Evolutionary conservation across 805 yeast species (phyloP).

Genomic region (Monosporozyma unispora): DNA sequence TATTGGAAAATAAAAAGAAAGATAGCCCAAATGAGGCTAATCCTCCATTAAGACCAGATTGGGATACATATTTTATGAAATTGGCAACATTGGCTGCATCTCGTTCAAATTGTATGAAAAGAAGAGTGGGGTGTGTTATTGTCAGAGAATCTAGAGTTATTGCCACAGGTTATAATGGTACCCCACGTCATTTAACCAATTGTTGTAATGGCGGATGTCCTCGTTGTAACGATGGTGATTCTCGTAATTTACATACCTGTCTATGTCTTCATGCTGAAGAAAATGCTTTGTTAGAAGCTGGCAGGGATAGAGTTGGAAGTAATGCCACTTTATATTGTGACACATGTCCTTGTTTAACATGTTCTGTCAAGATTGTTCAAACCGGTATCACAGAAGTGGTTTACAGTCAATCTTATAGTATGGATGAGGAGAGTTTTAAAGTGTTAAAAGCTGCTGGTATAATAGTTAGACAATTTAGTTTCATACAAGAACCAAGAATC

Average conservation of each 20-base stretch:
- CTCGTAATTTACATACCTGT: constrained; percentile 74
- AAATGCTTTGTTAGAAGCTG: constrained; percentile 89
- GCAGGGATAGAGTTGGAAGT: constrained; percentile 69
- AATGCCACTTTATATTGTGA: constrained; percentile 75
- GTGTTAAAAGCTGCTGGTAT: constrained; percentile 73
- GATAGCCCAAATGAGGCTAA: constrained; percentile 10
- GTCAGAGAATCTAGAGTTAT: constrained; percentile 78
- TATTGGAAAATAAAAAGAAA: constrained; percentile 10
- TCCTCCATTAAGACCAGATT: constrained; percentile 57
- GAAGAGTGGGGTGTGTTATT: constrained; percentile 94
- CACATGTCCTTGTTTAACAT: constrained; percentile 95
- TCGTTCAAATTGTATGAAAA: constrained; percentile 92
- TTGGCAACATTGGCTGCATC: constrained; percentile 88
- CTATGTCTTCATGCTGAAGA: constrained; percentile 96
- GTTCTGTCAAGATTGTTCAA: constrained; percentile 92
- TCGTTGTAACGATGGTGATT: constrained; percentile 67
- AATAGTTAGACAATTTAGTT: constrained; percentile 49
- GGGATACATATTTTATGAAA: constrained; percentile 96
- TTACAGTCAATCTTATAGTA: constrained; percentile 82
- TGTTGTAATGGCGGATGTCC: constrained; percentile 96
- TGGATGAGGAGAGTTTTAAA: constrained; percentile 71
- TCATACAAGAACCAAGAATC: constrained; percentile 21
- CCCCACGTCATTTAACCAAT: constrained; percentile 79
- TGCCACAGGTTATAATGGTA: constrained; percentile 97
- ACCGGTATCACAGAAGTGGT: constrained; percentile 87